Conservation (phyloP, 2,329 filamentous ascomycete genomes). For the Verticillium klebahnii region DNA sequence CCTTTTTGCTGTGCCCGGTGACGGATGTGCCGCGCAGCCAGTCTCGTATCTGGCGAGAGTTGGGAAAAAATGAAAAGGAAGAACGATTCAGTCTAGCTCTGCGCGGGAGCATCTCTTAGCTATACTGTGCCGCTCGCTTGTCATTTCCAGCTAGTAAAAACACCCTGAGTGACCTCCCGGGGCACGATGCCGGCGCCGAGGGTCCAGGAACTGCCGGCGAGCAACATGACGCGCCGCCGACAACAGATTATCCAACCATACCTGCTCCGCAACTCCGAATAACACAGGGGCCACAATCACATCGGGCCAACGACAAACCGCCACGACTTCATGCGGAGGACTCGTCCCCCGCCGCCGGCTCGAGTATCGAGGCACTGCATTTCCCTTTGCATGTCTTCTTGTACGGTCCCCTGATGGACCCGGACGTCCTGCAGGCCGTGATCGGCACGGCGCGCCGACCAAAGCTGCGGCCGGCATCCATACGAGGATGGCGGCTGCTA, state of each 20-base stretch:
- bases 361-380: not conserved
- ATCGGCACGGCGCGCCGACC: not conserved
- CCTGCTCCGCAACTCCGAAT: not conserved
- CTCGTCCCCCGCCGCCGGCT: not conserved
- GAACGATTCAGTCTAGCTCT: not conserved
- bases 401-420: not conserved
- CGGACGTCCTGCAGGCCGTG: not conserved
- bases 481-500: not conserved
- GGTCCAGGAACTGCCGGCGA: not conserved
- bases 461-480: not conserved
- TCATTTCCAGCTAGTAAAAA: not conserved
- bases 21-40: not conserved
- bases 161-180: not conserved
- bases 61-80: not conserved
- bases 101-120: not conserved
- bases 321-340: not conserved
- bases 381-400: not conserved
- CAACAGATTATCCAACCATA: not conserved
- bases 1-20: not conserved
- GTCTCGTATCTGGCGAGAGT: not conserved
- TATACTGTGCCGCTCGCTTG: not conserved
- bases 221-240: not conserved
- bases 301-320: not conserved
- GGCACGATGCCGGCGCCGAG: not conserved
- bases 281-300: not conserved